Evolutionary conservation across 306 rosid genomes (phyloP).

Genomic region (Canavalia ensiformis): DNA sequence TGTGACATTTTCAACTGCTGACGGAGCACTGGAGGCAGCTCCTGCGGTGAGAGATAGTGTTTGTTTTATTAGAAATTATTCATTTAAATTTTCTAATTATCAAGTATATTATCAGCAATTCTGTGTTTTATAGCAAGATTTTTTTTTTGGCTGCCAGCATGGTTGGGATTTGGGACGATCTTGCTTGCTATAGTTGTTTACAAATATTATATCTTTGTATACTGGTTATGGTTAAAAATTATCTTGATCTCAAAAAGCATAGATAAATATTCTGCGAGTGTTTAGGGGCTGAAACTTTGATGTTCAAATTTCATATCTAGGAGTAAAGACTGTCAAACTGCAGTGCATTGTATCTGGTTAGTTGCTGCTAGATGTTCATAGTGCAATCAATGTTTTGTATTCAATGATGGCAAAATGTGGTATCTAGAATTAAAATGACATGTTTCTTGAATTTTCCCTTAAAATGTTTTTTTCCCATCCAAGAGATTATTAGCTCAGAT

Average conservation of each 20-base stretch:
- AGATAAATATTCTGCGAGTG: slow-evolving; percentile 18
- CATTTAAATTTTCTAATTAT: slow-evolving; percentile 10
- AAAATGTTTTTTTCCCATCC: neutral
- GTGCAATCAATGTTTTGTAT: slow-evolving; percentile 26
- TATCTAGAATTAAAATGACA: neutral
- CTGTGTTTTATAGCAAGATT: neutral
- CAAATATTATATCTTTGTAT: slow-evolving; percentile 9
- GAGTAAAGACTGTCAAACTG: slow-evolving; percentile 25
- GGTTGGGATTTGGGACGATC: slow-evolving; percentile 8
- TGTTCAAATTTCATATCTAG: slow-evolving; percentile 9
- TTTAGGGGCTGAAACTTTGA: slow-evolving; percentile 23
- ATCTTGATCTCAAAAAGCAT: slow-evolving; percentile 14
- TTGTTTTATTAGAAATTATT: slow-evolving; percentile 21
- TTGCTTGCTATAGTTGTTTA: slow-evolving; percentile 16
- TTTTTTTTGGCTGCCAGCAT: neutral
- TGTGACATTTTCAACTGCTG: slow-evolving; percentile 90
- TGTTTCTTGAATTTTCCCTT: neutral
- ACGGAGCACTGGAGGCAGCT: slow-evolving; percentile 98
- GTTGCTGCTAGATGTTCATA: slow-evolving; percentile 17
- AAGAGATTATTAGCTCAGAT: neutral
- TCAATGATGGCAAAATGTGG: neutral
- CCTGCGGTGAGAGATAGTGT: slow-evolving; percentile 77
- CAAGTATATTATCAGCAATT: neutral
- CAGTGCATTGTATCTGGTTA: slow-evolving; percentile 15
- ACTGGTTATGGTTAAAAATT: slow-evolving; percentile 33